Evolutionary conservation across 345 rosid species (phyloP).

Genomic region (Gossypium ekmanianum): DNA sequence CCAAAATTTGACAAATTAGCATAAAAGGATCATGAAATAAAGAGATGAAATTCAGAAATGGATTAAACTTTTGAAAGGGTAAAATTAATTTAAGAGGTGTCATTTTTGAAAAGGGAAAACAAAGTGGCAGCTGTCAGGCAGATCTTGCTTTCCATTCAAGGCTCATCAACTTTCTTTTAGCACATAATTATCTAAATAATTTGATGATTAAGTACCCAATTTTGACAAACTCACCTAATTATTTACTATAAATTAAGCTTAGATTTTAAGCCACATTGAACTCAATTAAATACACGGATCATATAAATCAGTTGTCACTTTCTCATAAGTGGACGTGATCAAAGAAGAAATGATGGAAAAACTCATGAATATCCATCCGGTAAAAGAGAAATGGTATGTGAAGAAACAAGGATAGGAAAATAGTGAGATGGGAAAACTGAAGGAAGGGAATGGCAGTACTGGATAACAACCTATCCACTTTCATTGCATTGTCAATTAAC

Average conservation of each 20-base stretch:
- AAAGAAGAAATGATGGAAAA: background rate
- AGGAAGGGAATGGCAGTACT: no score
- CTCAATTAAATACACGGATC: constrained; percentile 2
- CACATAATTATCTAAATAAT: background rate
- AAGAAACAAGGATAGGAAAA: background rate
- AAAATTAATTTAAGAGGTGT: no score
- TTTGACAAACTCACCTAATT: background rate
- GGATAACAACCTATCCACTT: constrained; percentile 31
- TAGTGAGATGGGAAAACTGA: background rate
- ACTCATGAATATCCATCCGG: no score
- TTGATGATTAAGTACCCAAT: constrained; percentile 11
- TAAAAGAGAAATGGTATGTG: no score
- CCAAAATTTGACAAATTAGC: no score
- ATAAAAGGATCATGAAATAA: no score
- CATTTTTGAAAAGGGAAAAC: no score
- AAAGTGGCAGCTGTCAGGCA: no score
- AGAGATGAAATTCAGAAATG: no score
- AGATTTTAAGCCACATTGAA: constrained; percentile 1
- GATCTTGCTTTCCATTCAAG: no score
- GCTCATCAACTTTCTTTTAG: no score
- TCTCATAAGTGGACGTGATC: constrained; percentile 19
- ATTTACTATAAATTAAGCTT: background rate
- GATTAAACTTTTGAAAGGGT: no score
- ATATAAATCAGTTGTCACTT: background rate
- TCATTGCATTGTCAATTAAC: background rate